Base-by-base conservation (phyloP, 768 basidiomycete species). In the Glaciozyma antarctica region DNA sequence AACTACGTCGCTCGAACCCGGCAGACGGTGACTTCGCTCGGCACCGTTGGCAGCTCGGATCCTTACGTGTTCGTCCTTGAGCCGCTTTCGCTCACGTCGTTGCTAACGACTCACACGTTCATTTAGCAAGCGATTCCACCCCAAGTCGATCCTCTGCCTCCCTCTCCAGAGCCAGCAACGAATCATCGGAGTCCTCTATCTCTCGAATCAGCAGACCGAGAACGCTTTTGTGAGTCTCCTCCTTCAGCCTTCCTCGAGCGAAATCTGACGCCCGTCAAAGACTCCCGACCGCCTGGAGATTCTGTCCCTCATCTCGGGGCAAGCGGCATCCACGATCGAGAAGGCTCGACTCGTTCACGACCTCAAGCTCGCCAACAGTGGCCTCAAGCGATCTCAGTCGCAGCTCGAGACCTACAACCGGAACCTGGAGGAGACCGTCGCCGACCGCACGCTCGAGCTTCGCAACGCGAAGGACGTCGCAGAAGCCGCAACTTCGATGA, bases 281-380 rank as follows among this genome's bases (percentile, higher is more conserved):
- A 66, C 68, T 1, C 61, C 61, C 13, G 69, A 71, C 34, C 66
- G 69, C 15, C 63, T 67, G 28, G 69, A 71, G 32, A 71, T 71
- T 34, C 66, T 71, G 2, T 60, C 65, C 2, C 62, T 71, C 49
- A 67, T 71, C 26, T 60, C 58, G 1, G 66, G 66, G 0, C 66
- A 67, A 58, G 69, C 69, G 0, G 69, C 69, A 0, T 21, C 58
- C 9, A 67, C 63, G 1, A 63, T 71, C 54, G 69, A 71, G 52
- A 67, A 67, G 41, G 66, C 69, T 0, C 60, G 66, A 4, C 63
- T 71, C 7, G 58, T 66, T 2, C 34, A 51, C 3, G 66, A 67
- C 59, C 66, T 71, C 44, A 60, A 58, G 51, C 34, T 44, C n/a
- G 61, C 61, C 41, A 71, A 71, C 58, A 47, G 54, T 21, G 56